Base-by-base conservation (phyloP, 2,329 filamentous ascomycete species). In the Microcyclosporella mali region DNA sequence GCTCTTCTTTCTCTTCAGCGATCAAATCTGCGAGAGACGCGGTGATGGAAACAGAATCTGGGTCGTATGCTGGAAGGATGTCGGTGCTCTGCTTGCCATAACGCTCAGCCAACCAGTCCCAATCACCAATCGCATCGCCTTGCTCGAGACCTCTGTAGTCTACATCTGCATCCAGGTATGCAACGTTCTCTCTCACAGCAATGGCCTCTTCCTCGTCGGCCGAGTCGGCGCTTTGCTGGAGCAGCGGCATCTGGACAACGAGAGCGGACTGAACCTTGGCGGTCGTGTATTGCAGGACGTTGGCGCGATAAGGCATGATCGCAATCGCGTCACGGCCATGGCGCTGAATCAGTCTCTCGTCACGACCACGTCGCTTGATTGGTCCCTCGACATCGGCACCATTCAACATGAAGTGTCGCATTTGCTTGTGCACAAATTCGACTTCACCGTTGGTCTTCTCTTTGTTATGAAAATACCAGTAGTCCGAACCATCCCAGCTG, bases 1-100 rank as follows among this genome's bases (percentile, higher is more conserved):
- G 64, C 31, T 66, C 63, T 46, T 82, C 79, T 21, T 74, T 66
- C 34, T 81, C 71, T 62, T 36, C 69, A 41, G 56, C 60, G 49
- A 55, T 58, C n/a, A 61, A 56, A 6, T 55, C 55, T 12, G 48
- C 34, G 9, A 56, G 25, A 11, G 18, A 30, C 15, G 49, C 50
- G 8, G 52, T 43, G 25, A 50, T 52, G 12, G 45, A 25, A 30
- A 45, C 49, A 15, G 38, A 21, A 9, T 46, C 43, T n/a, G 46
- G 43, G 7, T 25, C 21, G 21, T 6, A 25, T 25, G 9, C 21
- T 25, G 49, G 41, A 4, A 34, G 39, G 28, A 46, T 47, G 6
- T 49, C 29, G 7, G 52, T 45, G 9, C 57, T 14, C 8, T 45
- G 42, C 16, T 72, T 27, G 17, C 46, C 61, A 37, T 74, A 68